phyloP scores from a whole-genome alignment of 1,284 basidiomycete species.

The Cutaneotrichosporon sp. region DNA sequence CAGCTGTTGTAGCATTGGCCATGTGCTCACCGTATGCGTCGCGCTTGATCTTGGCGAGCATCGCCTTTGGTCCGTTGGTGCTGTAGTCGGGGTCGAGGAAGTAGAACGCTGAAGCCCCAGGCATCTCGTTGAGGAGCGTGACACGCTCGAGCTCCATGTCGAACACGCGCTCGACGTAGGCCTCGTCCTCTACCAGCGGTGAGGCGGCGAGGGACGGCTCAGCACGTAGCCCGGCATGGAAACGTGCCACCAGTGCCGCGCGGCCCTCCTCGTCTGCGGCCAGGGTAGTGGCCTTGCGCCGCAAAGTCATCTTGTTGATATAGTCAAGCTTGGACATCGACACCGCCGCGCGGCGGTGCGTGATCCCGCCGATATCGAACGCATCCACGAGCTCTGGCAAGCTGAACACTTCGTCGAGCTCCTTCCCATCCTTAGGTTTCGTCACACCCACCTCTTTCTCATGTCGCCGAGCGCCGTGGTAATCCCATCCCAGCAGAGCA shows the following conservation, averaged over 20 bases:
- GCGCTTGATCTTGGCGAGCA: conserved; percentile 58
- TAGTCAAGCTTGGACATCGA: conserved; percentile 49
- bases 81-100: conserved; percentile 67
- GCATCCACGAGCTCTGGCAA: conserved; percentile 41
- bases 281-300: conserved; percentile 41
- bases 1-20: conserved; percentile 9
- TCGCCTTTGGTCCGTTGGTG: conserved; percentile 59
- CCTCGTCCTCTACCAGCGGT: conserved; percentile 41
- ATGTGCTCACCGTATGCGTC: conserved; percentile 55
- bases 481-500: conserved; percentile 88
- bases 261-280: conserved; percentile 28
- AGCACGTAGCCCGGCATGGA: conserved; percentile 40
- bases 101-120: conserved; percentile 67
- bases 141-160: conserved; percentile 60
- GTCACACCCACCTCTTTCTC: not conserved
- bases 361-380: conserved; percentile 44
- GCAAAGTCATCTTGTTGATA: conserved; percentile 50
- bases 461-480: conserved; percentile 37
- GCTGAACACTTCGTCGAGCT: conserved; percentile 43
- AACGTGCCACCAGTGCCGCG: conserved; percentile 35
- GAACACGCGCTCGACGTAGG: conserved; percentile 46
- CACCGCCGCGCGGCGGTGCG: conserved; percentile 46
- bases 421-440: not conserved
- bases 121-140: conserved; percentile 66
- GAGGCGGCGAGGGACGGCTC: conserved; percentile 33